Conservation (phyloP, 768 basidiomycete species). For the Termitomyces sp. region DNA sequence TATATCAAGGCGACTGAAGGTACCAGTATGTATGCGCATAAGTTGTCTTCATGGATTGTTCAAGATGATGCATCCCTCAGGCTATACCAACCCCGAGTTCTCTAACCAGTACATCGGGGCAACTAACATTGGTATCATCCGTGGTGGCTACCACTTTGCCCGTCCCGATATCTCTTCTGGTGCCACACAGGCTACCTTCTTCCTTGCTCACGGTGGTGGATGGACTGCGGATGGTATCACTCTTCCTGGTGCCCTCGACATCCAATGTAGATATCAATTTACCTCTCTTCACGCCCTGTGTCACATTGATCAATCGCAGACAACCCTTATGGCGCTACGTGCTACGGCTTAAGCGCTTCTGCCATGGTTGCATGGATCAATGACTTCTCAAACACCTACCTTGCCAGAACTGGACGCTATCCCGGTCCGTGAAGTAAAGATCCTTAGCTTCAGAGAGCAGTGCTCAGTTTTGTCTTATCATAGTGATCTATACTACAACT, state of each 20-base stretch:
- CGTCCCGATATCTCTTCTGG: conserved; percentile 48
- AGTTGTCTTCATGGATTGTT: not conserved
- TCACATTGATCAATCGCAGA: conserved; percentile 25
- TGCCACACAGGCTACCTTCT: conserved; percentile 53
- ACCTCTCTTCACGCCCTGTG: not conserved
- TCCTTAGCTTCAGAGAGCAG: not conserved
- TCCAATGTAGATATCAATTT: conserved; percentile 42
- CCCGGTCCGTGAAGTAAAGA: conserved; percentile 26
- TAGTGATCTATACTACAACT: conserved; percentile 59
- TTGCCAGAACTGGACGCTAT: conserved; percentile 37
- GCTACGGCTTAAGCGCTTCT: conserved; percentile 47
- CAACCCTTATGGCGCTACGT: conserved; percentile 43
- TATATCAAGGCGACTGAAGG: conserved; percentile 66
- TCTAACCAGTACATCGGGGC: conserved; percentile 49
- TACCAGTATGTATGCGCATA: conserved; percentile 8
- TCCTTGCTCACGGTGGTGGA: conserved; percentile 46
- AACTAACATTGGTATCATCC: conserved; percentile 48
- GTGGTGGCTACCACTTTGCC: conserved; percentile 40
- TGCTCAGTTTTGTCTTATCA: not conserved
- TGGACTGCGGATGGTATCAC: conserved; percentile 28
- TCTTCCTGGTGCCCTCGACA: conserved; percentile 58
- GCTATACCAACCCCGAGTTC: conserved; percentile 39
- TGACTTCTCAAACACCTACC: conserved; percentile 58
- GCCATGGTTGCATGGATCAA: conserved; percentile 60
- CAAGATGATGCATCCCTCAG: conserved; percentile 8